phyloP scores from a whole-genome alignment of 2,329 filamentous ascomycete genomes.

The Colletotrichum filicis region DNA sequence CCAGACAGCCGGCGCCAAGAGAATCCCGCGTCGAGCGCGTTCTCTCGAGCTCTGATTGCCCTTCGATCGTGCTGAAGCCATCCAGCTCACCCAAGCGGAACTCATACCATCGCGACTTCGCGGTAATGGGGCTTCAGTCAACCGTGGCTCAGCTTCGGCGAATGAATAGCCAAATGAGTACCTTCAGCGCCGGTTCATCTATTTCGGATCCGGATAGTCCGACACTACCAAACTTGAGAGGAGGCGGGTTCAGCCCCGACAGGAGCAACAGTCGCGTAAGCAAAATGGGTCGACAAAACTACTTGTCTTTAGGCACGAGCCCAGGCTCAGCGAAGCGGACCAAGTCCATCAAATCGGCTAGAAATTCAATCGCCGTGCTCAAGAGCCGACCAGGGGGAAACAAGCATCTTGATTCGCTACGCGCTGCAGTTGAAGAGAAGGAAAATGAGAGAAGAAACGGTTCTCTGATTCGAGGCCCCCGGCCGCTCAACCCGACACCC shows the following conservation, averaged over 20 bases:
- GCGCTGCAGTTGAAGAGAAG: conserved; percentile 25
- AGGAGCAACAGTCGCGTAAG: conserved; percentile 44
- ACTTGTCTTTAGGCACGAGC: conserved; percentile 47
- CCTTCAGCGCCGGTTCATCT: conserved; percentile 53
- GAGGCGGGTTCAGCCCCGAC: conserved; percentile 51
- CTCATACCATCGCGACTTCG: conserved; percentile 24
- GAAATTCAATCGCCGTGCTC: conserved; percentile 22
- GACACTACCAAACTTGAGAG: conserved; percentile 50
- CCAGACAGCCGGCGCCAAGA: background rate
- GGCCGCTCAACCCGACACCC: conserved; percentile 6
- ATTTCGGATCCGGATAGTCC: conserved; percentile 50
- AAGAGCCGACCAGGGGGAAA: conserved; percentile 1
- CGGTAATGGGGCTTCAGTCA: conserved; percentile 25
- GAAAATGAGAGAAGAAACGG: conserved; percentile 13
- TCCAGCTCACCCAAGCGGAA: background rate
- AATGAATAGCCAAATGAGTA: conserved; percentile 66
- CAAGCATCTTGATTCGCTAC: conserved; percentile 2
- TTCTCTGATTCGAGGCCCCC: conserved; percentile 7
- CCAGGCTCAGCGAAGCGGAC: conserved; percentile 24
- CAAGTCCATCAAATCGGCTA: conserved; percentile 13
- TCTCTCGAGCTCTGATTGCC: background rate
- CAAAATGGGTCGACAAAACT: conserved; percentile 54
- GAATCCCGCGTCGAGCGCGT: conserved; percentile 2
- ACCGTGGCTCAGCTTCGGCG: conserved; percentile 64
- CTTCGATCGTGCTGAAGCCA: conserved; percentile 23